Conservation (phyloP, 2,329 filamentous ascomycete species). For the Cytospora piceae region DNA sequence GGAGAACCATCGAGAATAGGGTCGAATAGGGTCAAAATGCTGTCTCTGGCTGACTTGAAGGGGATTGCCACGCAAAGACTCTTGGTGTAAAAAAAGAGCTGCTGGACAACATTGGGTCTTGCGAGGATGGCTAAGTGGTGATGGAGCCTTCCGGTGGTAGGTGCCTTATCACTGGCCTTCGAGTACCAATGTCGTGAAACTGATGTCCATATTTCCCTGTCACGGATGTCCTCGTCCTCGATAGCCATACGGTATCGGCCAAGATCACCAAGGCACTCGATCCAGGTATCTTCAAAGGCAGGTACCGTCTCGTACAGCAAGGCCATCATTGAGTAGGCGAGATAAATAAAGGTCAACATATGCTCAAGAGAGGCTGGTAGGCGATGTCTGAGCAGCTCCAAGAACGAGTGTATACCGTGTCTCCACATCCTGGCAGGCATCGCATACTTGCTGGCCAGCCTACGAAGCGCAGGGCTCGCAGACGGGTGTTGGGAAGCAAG, state of each 20-base stretch:
- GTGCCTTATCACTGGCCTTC: slow-evolving; percentile 76
- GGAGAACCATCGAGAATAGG: slow-evolving; percentile 48
- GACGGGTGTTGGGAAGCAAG: slow-evolving; percentile 85
- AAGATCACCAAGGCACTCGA: slow-evolving; percentile 89
- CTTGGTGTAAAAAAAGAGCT: slow-evolving; percentile 74
- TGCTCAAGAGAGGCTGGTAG: slow-evolving; percentile 80
- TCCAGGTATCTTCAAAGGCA: slow-evolving; percentile 85
- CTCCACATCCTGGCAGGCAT: slow-evolving; percentile 97
- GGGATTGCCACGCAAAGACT: slow-evolving; percentile 69
- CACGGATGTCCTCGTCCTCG: slow-evolving; percentile 76
- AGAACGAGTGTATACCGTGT: slow-evolving; percentile 84
- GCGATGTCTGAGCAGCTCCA: slow-evolving; percentile 75
- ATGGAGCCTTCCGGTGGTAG: slow-evolving; percentile 77
- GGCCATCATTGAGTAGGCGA: slow-evolving; percentile 89
- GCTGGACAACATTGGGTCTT: slow-evolving; percentile 68
- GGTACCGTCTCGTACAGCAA: slow-evolving; percentile 84
- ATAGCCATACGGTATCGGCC: slow-evolving; percentile 86
- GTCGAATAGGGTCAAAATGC: slow-evolving; percentile 47
- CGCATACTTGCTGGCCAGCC: slow-evolving; percentile 77
- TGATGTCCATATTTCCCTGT: slow-evolving; percentile 79
- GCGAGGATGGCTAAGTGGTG: slow-evolving; percentile 86
- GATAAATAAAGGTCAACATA: slow-evolving; percentile 88
- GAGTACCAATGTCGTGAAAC: slow-evolving; percentile 85
- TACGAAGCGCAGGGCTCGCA: slow-evolving; percentile 67
- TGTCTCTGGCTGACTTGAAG: slow-evolving; percentile 68